phyloP scores from a whole-genome alignment of 2,329 filamentous ascomycete species.

The Penicillium sp. region DNA sequence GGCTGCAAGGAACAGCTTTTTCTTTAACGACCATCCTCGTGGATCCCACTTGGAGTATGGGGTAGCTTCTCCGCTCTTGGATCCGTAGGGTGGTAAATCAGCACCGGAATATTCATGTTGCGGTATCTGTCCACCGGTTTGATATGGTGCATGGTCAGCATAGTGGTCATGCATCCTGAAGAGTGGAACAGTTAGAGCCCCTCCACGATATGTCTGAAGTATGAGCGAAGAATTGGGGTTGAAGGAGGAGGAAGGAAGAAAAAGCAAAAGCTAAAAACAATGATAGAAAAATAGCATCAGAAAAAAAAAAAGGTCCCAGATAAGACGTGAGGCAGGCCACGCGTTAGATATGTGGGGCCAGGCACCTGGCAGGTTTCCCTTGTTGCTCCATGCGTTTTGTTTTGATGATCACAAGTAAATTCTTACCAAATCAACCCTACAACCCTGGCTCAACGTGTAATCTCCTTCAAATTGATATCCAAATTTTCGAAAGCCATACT shows the following conservation, averaged over 20 bases:
- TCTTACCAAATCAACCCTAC: no score
- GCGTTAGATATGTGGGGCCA: slow-evolving; percentile 9
- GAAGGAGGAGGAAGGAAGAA: background rate
- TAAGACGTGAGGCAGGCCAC: slow-evolving; percentile 3
- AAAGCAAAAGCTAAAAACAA: background rate
- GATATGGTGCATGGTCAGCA: background rate
- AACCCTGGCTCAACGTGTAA: no score
- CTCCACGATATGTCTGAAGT: background rate
- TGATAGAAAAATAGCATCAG: no score
- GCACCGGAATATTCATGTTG: background rate
- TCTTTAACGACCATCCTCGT: slow-evolving; percentile 9
- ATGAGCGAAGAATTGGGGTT: no score
- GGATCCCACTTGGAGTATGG: slow-evolving; percentile 10
- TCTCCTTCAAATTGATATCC: no score
- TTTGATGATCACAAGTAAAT: background rate
- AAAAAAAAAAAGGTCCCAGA: background rate
- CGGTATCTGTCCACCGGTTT: background rate
- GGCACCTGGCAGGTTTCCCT: background rate
- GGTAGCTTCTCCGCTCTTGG: background rate
- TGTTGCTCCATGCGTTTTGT: background rate
- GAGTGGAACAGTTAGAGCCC: background rate
- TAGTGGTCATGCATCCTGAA: background rate
- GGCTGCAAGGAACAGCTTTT: slow-evolving; percentile 3
- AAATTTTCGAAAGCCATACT: no score
- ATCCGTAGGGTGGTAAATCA: background rate